A percentile compares a stretch with the other conserved stretches of the same genome.
Evolutionary conservation across 495 filamentous ascomycete genomes (phyloP).

Genomic region (Aspergillus panamensis): DNA sequence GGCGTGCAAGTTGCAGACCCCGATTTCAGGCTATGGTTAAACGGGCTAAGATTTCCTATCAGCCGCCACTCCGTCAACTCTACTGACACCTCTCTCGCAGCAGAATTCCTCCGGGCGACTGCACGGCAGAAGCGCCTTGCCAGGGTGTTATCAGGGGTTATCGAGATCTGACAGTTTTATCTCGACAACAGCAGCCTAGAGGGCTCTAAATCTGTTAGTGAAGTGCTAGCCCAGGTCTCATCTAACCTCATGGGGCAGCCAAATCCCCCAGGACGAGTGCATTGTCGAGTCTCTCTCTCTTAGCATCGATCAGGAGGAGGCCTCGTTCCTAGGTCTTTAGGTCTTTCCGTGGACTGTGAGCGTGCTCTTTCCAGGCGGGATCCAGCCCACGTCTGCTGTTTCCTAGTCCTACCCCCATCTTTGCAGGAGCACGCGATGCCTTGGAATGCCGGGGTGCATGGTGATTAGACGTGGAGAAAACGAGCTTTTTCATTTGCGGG

Average conservation of each 20-base stretch:
- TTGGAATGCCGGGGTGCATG: too few species aligned
- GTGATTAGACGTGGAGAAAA: too few species aligned
- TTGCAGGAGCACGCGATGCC: too few species aligned
- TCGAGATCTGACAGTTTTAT: background rate
- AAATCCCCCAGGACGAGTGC: background rate
- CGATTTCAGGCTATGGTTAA: background rate
- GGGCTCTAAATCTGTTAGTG: background rate
- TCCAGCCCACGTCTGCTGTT: too few species aligned
- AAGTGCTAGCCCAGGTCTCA: background rate
- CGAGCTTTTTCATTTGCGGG: too few species aligned
- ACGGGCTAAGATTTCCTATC: background rate
- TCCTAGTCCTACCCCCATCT: too few species aligned
- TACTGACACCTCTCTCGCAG: background rate
- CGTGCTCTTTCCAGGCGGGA: too few species aligned
- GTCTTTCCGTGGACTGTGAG: too few species aligned
- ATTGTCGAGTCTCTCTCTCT: background rate
- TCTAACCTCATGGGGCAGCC: background rate
- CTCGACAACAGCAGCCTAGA: background rate
- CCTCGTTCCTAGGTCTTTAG: too few species aligned
- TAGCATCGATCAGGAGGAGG: background rate
- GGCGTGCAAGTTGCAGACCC: background rate
- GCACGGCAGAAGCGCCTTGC: background rate
- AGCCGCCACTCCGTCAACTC: background rate
- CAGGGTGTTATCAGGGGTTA: background rate
- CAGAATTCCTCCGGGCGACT: background rate